Conservation (phyloP, 768 basidiomycete species). For the Omphalotus guepiniiformis region DNA sequence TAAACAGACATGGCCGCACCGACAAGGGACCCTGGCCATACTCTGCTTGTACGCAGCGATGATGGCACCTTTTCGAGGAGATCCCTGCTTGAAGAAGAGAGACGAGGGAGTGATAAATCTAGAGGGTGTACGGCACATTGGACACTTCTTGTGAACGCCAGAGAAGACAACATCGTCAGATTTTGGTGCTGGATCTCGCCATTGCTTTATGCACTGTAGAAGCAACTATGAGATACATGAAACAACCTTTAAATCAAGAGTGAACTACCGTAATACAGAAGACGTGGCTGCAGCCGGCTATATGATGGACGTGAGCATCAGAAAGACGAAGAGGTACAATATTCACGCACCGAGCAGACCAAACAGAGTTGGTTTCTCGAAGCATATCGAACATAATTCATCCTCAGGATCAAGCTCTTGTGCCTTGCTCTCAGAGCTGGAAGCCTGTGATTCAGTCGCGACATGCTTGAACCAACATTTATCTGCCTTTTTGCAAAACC, state of each 20-base stretch:
- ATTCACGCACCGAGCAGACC: conserved; percentile 58
- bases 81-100: conserved; percentile 53
- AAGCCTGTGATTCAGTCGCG: conserved; percentile 18
- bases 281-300: conserved; percentile 72
- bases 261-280: conserved; percentile 65
- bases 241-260: neutral
- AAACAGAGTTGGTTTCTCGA: conserved; percentile 65
- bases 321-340: conserved; percentile 8
- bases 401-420: conserved; percentile 35
- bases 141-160: conserved; percentile 70
- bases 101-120: conserved; percentile 72
- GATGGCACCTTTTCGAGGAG: conserved; percentile 45
- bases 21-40: conserved; percentile 68
- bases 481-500: conserved; percentile 67
- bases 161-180: conserved; percentile 46
- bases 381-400: conserved; percentile 65
- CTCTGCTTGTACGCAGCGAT: conserved; percentile 65
- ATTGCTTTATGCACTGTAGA: conserved; percentile 69
- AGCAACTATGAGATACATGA: conserved; percentile 8
- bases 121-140: conserved; percentile 67
- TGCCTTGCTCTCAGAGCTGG: conserved; percentile 9
- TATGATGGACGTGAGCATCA: neutral
- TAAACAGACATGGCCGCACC: conserved; percentile 37
- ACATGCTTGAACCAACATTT: conserved; percentile 75
- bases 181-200: conserved; percentile 63